Percentiles rank a stretch among this genome's conserved stretches.
Conservation (phyloP, 2,329 filamentous ascomycete genomes). For the Thyridium curvatum region DNA sequence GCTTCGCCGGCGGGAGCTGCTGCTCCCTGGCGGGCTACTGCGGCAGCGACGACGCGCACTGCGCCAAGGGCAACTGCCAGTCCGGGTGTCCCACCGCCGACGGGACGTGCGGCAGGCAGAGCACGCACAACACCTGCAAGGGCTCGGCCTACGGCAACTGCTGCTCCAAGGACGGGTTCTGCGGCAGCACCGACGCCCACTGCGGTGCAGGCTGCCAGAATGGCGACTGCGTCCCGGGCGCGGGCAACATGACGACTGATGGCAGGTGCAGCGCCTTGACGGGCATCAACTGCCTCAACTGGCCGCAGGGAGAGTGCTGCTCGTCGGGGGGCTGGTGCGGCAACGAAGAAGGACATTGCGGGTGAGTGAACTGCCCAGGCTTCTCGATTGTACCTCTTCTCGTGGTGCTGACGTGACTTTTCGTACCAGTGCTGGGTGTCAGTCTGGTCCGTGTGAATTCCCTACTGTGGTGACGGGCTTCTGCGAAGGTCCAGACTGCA, state of each 20-base stretch:
- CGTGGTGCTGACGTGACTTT: too few relatives aligned
- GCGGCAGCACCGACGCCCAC: conserved; percentile 4
- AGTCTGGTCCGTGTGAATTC: too few relatives aligned
- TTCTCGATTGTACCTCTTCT: too few relatives aligned
- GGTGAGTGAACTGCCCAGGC: background rate
- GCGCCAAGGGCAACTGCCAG: background rate
- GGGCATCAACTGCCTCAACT: background rate
- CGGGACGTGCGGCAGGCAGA: conserved; percentile 4
- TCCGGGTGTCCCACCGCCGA: background rate
- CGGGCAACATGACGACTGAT: background rate
- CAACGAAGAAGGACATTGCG: background rate
- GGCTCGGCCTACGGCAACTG: conserved; percentile 4
- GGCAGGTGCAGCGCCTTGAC: conserved; percentile 1
- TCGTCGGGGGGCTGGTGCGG: conserved; percentile 3
- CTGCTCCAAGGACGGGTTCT: conserved; percentile 6
- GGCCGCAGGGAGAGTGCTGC: conserved; percentile 1
- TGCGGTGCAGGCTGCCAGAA: conserved; percentile 5
- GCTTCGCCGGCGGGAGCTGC: conserved; percentile 3
- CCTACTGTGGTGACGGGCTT: too few relatives aligned
- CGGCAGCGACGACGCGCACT: conserved; percentile 5
- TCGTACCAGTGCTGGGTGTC: too few relatives aligned
- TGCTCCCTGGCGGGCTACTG: conserved; percentile 7
- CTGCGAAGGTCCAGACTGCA: too few relatives aligned
- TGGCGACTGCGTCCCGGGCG: too few relatives aligned
- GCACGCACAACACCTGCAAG: conserved; percentile 1